phyloP scores from a whole-genome alignment of 805 yeast genomes.

The Candida germanica region DNA sequence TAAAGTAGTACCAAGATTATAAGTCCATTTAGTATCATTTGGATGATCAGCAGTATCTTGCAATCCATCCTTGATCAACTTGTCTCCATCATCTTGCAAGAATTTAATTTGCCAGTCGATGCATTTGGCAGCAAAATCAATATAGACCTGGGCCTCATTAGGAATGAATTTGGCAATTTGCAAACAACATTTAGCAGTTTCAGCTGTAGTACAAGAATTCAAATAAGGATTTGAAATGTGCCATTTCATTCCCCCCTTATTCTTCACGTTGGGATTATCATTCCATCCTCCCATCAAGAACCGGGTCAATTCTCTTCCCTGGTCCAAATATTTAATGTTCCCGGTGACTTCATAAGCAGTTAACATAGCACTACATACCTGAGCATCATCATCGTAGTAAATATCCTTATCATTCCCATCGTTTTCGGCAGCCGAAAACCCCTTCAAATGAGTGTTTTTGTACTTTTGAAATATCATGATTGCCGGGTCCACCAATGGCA shows the following conservation, averaged over 20 bases:
- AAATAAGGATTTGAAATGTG: constrained; percentile 58
- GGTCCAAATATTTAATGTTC: constrained; percentile 48
- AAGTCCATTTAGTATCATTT: constrained; percentile 59
- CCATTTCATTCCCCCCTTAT: constrained; percentile 67
- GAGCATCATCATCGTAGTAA: constrained; percentile 75
- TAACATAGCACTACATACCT: constrained; percentile 61
- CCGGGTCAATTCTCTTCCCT: constrained; percentile 55
- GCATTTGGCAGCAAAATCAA: constrained; percentile 58
- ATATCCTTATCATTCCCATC: constrained; percentile 59
- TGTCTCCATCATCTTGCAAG: constrained; percentile 52
- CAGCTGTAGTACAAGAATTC: constrained; percentile 67
- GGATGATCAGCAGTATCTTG: constrained; percentile 42
- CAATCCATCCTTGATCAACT: constrained; percentile 60
- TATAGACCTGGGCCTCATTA: constrained; percentile 42
- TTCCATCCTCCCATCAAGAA: constrained; percentile 68
- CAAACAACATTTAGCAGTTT: constrained; percentile 60
- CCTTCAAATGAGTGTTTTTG: constrained; percentile 48
- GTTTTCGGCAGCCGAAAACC: constrained; percentile 65
- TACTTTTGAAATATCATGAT: constrained; percentile 49
- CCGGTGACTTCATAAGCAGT: constrained; percentile 68
- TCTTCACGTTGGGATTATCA: constrained; percentile 35
- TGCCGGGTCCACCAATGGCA: constrained; percentile 53
- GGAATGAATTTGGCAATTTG: constrained; percentile 54
- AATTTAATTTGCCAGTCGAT: constrained; percentile 54
- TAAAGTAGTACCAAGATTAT: constrained; percentile 65